Evolutionary conservation across 352 stramenopile genomes (phyloP), one percentile per base, ranked within the genome.

Genomic region (Phytopythium cucurbitacearum): DNA sequence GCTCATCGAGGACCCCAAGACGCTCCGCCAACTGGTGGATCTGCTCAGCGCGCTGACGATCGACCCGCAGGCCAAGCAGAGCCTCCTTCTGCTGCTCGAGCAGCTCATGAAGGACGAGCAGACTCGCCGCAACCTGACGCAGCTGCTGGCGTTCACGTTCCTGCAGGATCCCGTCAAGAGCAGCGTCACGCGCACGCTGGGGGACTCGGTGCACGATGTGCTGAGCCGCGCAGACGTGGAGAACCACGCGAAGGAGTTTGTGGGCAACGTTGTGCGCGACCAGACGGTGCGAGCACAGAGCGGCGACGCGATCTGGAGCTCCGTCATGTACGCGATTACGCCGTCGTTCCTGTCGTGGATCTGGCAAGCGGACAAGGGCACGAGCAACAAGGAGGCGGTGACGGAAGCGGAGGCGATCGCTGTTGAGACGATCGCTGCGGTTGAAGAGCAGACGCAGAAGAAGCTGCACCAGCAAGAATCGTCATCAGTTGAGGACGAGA

Each of bases 171-270:
- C 67, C 0, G 80, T 94, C 40, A 84, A 94, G 69, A 54, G 71
- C 33, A 84, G 68, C 32, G 76, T 94, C 7, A 59, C 60, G 9
- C 67, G 50, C 10, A 82, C 81, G 8, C 62, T 94, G 0, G 65
- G 65, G n/a, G 70, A 83, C 10, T 80, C 80, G 7, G 76, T 91
- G 41, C 83, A 94, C 62, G 69, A 89, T 12, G 73, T 91, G 21
- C 67, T 94, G 36, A 91, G 80, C 48, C 79, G 76, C 12, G n/a
- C 51, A 13, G 83, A 94, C 45, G 70, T 91, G 53, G 77, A 91
- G 53, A 74, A 85, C 50, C 83, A 94, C 60, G 80, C 83, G 57
- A 94, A 94, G 51, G 76, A 88, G 53, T 94, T 94, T 53, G 75
- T 94, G 7, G 76, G 79, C 39, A 67, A 64, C 3, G 80, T 94